These are phyloP conservation scores for Rosa multiflora DNA, from an alignment of 306 rosid genomes.

Conservation along the genomic window DNA sequence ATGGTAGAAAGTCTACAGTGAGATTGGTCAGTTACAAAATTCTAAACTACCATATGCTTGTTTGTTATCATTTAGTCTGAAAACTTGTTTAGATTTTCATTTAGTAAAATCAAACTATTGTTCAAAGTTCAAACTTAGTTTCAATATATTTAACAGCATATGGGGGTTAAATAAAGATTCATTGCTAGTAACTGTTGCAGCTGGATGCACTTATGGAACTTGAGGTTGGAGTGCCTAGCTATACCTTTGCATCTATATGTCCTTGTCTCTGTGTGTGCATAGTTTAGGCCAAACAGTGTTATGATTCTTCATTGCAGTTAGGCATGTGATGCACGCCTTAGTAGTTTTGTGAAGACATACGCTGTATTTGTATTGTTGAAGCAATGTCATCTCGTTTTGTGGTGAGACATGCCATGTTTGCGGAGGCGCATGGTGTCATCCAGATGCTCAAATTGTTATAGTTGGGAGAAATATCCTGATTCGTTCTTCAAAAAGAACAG, in stretches of 20 bases:
- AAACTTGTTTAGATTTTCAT: constrained; percentile 1
- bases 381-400: not conserved
- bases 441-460: not conserved
- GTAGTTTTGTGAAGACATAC: not conserved
- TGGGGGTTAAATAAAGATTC: too few species aligned
- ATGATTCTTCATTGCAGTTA: not conserved
- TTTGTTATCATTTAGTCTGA: constrained; percentile 10
- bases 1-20: constrained; percentile 82
- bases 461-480: not conserved
- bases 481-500: not conserved
- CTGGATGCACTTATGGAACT: not conserved
- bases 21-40: constrained; percentile 70
- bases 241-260: not conserved
- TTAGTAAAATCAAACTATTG: not conserved
- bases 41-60: constrained; percentile 8
- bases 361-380: not conserved
- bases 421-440: not conserved
- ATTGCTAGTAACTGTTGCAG: not conserved
- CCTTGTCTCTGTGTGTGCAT: not conserved
- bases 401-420: not conserved
- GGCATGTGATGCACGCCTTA: not conserved
- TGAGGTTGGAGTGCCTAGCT: constrained; percentile 8
- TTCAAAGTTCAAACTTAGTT: not conserved
- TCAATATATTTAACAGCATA: not conserved
- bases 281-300: not conserved